Evolutionary conservation across 2,329 filamentous ascomycete genomes (phyloP), one percentile per base, ranked within the genome.

Genomic region (Aspergillus japonicus): DNA sequence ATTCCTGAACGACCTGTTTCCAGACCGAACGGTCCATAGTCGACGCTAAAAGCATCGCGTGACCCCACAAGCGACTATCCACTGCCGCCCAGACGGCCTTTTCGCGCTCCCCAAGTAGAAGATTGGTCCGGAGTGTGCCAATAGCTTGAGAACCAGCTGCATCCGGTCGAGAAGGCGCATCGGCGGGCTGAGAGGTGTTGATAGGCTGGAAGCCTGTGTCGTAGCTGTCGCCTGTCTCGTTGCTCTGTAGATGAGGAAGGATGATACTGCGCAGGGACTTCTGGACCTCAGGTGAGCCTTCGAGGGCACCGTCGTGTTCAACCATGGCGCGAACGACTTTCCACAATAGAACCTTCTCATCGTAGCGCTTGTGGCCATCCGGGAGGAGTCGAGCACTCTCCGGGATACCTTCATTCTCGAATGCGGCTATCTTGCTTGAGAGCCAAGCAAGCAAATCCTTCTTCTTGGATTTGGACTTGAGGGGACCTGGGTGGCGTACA

Each of bases 1-100:
- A 99, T 70, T 99, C 95, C 69, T 96, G 92, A 0, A 92, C 87
- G 26, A 99, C 93, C 72, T 96, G 91, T 73, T 92, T 96, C 85
- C 96, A 98, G 2, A 96, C 81, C 5, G 83, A 80, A 49, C 81
- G 82, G 23, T 91, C 90, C 51, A 90, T 81, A 1, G 91, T 95
- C 6, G 77, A 96, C 74, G 95, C 89, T 39, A 99, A 89, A 21
- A 99, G 82, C 84, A 99, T 90, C 3, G 95, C 96, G 74, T 99
- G 96, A 2, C 92, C 95, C 96, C 96, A 99, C 2, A 99, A 81
- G 52, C 93, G 87, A 74, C 93, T 92, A 74, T 99, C 95, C 33
- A 92, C 94, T 4, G 95, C 93, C 64, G 89, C 83, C 94, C 94
- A 98, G 0, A 96, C 90, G 5, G 95, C 95, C 66, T 93, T 91